Evolutionary conservation across 2,329 filamentous ascomycete genomes (phyloP), one percentile per base, ranked within the genome.

Genomic region (Waltergamsia citrina): DNA sequence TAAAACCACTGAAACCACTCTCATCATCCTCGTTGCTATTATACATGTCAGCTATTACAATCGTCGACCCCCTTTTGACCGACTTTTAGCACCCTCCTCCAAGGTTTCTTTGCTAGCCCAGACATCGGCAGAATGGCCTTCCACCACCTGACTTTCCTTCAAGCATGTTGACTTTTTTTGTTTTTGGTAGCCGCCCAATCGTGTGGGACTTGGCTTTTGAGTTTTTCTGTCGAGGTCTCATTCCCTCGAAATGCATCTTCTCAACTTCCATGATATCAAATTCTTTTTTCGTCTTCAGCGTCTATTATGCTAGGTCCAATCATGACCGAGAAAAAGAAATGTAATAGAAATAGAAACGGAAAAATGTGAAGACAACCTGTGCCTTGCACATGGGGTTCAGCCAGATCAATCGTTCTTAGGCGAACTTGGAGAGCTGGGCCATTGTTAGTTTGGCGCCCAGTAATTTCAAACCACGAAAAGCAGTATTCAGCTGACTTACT

Each of bases 381-480:
- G 54, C 39, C 50, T 49, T 43, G 37, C 47, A 49, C 53, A 49
- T 50, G 54, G 52, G 49, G 47, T 44, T 46, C 42, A 43, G 45
- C 28, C 29, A 47, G 36, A 50, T 57, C 49, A 59, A 44, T 62
- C 58, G 45, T 62, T 60, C 47, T 52, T 49, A 32, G 58, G 58
- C 42, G 54, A 60, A 48, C 57, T 60, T 38, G 60, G 60, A 37
- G 71, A 74, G 44, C 65, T 51, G 22, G 5, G n/a, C n/a, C n/a
- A n/a, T n/a, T n/a, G n/a, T n/a, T n/a, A n/a, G n/a, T n/a, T n/a
- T n/a, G n/a, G n/a, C n/a, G n/a, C n/a, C n/a, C n/a, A n/a, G n/a
- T n/a, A n/a, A n/a, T n/a, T n/a, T n/a, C n/a, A n/a, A n/a, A n/a
- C n/a, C n/a, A n/a, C n/a, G n/a, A n/a, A n/a, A n/a, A n/a, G n/a